Evolutionary conservation across 768 basidiomycete genomes (phyloP).

Genomic region (Rhodotorula taiwanensis): DNA sequence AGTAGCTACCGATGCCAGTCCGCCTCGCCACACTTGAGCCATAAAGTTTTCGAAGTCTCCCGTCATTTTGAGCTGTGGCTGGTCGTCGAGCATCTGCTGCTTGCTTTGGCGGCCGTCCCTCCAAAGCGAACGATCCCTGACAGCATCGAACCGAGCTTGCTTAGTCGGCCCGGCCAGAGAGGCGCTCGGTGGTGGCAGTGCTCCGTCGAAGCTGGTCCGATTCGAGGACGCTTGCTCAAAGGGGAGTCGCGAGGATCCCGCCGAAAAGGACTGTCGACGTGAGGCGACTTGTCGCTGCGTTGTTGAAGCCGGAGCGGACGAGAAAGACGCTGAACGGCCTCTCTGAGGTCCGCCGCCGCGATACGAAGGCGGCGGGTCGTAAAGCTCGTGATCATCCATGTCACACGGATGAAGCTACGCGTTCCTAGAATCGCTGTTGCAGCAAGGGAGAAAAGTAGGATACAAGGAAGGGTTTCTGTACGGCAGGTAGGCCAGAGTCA

Average conservation of each 20-base stretch:
- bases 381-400: slow-evolving; percentile 1
- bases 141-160: slow-evolving; percentile 8
- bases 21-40: slow-evolving; percentile 15
- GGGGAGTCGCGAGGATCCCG: too few relatives aligned
- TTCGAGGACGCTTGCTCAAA: too few relatives aligned
- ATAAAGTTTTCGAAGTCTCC: slow-evolving; percentile 21
- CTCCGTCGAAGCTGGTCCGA: too few relatives aligned
- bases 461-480: not conserved
- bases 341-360: slow-evolving; percentile 2
- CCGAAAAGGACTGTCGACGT: slow-evolving; percentile 6
- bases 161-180: not conserved
- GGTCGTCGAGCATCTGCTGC: not conserved
- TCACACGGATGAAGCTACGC: too few relatives aligned
- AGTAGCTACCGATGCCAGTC: too few relatives aligned
- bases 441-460: not conserved
- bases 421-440: too few relatives aligned
- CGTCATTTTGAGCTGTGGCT: not conserved
- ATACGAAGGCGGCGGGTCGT: slow-evolving; percentile 20
- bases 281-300: too few relatives aligned
- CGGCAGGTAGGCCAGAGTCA: too few relatives aligned
- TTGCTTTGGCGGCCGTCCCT: slow-evolving; percentile 24
- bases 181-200: too few relatives aligned
- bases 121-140: slow-evolving; percentile 2
- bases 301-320: not conserved
- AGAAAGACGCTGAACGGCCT: slow-evolving; percentile 13